phyloP scores from a whole-genome alignment of 345 rosid species.

The Citrus maxima region DNA sequence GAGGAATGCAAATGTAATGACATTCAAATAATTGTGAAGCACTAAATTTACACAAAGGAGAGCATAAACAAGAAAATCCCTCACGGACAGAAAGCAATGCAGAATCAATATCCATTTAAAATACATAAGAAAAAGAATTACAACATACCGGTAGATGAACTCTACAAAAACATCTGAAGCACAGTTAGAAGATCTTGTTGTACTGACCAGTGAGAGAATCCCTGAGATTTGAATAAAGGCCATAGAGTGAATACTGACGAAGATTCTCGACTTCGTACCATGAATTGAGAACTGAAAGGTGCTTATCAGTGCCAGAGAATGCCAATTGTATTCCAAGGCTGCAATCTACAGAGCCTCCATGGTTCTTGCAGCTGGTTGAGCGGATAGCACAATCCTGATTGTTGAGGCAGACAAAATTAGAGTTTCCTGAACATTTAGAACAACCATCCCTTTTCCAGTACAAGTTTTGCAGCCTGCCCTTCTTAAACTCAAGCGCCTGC shows the following conservation, averaged over 20 bases:
- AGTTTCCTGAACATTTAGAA: conserved; percentile 59
- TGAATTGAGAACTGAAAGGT: conserved; percentile 71
- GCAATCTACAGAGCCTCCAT: conserved; percentile 79
- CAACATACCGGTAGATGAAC: background rate
- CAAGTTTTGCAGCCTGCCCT: conserved; percentile 88
- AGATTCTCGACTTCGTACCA: conserved; percentile 97
- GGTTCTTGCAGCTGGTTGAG: conserved; percentile 58
- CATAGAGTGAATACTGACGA: conserved; percentile 86
- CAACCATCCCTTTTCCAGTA: conserved; percentile 98
- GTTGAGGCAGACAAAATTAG: conserved; percentile 74
- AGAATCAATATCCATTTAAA: conserved; percentile 8
- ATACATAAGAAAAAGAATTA: conserved; percentile 2
- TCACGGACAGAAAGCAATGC: background rate
- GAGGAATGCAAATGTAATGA: background rate
- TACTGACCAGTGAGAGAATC: conserved; percentile 71
- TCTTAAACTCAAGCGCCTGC: conserved; percentile 88
- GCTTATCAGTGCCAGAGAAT: conserved; percentile 97
- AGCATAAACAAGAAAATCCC: background rate
- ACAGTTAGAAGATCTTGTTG: conserved; percentile 50
- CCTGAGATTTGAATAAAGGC: conserved; percentile 76
- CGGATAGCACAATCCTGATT: conserved; percentile 79
- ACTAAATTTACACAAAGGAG: background rate
- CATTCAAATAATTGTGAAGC: background rate
- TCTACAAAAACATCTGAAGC: conserved; percentile 14
- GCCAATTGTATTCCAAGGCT: conserved; percentile 94